Evolutionary conservation across 352 stramenopile species (phyloP), one percentile per base, ranked within the genome.

Genomic region (Nothophytophthora sp.): DNA sequence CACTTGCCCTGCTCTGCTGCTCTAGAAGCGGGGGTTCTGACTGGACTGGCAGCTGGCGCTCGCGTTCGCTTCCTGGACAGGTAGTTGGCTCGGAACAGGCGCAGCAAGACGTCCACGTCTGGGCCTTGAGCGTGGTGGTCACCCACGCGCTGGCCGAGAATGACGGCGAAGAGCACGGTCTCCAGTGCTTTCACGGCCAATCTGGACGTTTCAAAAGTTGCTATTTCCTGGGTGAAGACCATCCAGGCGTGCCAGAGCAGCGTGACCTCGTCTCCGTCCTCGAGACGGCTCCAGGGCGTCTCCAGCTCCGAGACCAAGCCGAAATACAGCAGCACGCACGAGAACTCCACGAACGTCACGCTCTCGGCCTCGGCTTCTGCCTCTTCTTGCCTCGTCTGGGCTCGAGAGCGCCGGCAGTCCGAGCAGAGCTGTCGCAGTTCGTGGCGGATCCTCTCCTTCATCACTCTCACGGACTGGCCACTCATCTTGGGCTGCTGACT

Each of bases 171-270:
- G 11, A 69, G 54, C 4, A 63, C 23, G 34, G 30, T 36, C 16
- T 64, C 50, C 7, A 62, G 28, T 18, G 34, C 12, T 13, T 56
- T 75, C 38, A 16, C 37, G 11, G 12, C 53, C 23, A 44, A 23
- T 39, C 42, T 53, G 8, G 36, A 29, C 9, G 32, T 55, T 20
- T 6, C 23, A 13, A 5, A 6, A 7, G 16, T 45, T 15, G 40
- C 50, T 12, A 33, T 42, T 55, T 22, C 57, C 55, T 9, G 45
- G 25, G 22, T 70, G 63, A 35, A 63, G 4, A 63, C 60, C 24
- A 35, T 63, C 76, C 76, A 87, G 12, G 69, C 70, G 23, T 81
- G 60, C 76, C 73, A 87, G 2, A 87, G 50, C 13, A 87, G 33
- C 20, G 76, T 84, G 15, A 75, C 38, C 19, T 65, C 5, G 22